Base-by-base conservation (phyloP, 2,329 filamentous ascomycete genomes). In the Dothidotthia symphoricarpi region DNA sequence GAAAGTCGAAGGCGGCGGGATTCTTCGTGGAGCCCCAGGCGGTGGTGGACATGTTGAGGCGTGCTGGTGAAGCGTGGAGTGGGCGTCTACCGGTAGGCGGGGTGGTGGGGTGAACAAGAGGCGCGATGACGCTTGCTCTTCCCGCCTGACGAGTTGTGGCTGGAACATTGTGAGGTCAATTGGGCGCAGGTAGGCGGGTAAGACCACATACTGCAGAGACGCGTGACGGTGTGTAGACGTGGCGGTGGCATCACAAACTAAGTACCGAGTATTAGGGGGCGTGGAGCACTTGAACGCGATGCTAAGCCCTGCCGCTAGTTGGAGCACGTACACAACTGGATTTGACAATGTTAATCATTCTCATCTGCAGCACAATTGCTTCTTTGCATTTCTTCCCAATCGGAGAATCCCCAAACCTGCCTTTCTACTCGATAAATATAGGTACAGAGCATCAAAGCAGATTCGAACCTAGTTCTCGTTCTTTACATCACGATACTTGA, bases 1-100 rank as follows among this genome's bases (percentile, higher is more conserved):
- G 69, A 47, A 80, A 72, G 51, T 81, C 63, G 52, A 77, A 78
- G 36, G 77, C 75, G 3, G 77, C 75, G 2, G 75, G 72, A 14
- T 75, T 76, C 15, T 74, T 69, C 9, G 61, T 47, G 3, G 61
- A 50, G 59, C 70, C 59, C 64, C 64, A 67, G 15, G 63, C 55
- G 27, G 55, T 58, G 37, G 51, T 57, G 25, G 51, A 45, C 8
- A 39, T 64, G 41, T 39, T 48, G 47, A 42, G 26, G 16, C 39
- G 50, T 37, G 33, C 19, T 24, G 42, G 27, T 16, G 52, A 51
- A 6, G 39, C 41, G 45, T 55, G 49, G 12, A 57, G 44, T 25
- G 27, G 34, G 37, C 43, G 49, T 12, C 19, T 26, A 31, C 16
- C n/a, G n/a, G n/a, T n/a, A n/a, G n/a, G 35, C 22, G 39, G 36